Evolutionary conservation across 2,329 filamentous ascomycete genomes (phyloP).

Genomic region (Bipolaris cookei): DNA sequence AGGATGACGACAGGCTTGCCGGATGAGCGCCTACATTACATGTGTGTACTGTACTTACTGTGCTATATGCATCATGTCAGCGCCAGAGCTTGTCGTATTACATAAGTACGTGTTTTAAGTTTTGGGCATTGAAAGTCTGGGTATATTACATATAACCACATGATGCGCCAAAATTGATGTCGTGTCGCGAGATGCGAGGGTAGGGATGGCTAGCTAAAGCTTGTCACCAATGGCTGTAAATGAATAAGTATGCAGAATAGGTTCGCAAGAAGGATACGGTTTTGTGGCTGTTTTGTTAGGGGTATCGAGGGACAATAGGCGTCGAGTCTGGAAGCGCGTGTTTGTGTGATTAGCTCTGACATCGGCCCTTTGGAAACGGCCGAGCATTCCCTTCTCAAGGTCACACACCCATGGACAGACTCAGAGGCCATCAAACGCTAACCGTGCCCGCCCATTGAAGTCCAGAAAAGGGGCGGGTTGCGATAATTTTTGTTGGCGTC

Average conservation of each 20-base stretch:
- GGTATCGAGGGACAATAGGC: background rate
- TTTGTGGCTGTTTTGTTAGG: background rate
- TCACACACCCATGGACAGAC: conserved; percentile 6
- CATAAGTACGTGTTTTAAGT: no score
- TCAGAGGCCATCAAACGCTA: background rate
- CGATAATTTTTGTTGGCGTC: background rate
- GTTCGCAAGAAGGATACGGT: background rate
- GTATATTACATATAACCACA: no score
- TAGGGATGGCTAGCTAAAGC: background rate
- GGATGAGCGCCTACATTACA: background rate
- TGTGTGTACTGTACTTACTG: no score
- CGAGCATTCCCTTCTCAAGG: background rate
- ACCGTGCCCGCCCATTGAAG: background rate
- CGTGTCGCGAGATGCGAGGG: background rate
- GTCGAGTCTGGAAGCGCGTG: background rate
- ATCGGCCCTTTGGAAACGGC: conserved; percentile 2
- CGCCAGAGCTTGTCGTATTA: background rate
- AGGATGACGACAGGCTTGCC: background rate
- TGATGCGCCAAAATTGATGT: no score
- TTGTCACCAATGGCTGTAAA: background rate
- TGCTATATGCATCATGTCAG: background rate
- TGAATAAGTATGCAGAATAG: background rate
- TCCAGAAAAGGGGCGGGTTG: background rate
- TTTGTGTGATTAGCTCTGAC: background rate
- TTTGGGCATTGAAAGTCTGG: no score